Evolutionary conservation across 306 rosid species (phyloP), one percentile per base, ranked within the genome.

Genomic region (Astragalus glycyphyllos): DNA sequence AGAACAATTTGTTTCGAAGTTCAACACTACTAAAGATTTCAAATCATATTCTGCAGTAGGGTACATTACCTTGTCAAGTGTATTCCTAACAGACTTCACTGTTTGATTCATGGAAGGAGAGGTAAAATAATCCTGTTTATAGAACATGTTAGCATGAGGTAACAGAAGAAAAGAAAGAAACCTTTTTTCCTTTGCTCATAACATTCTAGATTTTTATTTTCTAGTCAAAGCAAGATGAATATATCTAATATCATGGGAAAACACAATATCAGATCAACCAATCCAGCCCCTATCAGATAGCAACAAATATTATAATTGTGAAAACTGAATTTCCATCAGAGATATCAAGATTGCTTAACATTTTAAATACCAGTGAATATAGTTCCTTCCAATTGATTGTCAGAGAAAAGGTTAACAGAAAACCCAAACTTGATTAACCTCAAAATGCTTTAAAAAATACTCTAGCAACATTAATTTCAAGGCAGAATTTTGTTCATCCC

Each of bases 51-150:
- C 54, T 31, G 50, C 41, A 45, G 69, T 37, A 56, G 48, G 63
- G 71, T 61, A 11, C 31, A 66, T 79, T 58, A 92, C 98, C 98
- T 93, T 87, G 70, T 88, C 86, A 65, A 93, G 96, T 84, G 87
- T 93, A 74, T 90, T 87, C 80, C 97, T 84, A 53, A 90, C 97
- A 60, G 71, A 44, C 75, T 41, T 79, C 55, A 84, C 98, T 5
- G 97, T 88, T 73, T 83, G 90, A 76, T 93, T 88, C 98, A 90
- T 90, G n/a, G 97, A 87, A 23, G 71, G 71, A 59, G 97, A 93
- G 53, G 87, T 40, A 74, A 93, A 90, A 83, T 93, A 89, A 42
- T 92, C 98, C 98, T 92, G 80, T 31, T 60, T 26, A 72, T 64
- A 69, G 41, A 73, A 68, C 3, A 26, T 26, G 31, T 26, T 26